Evolutionary conservation across 331 rosid species (phyloP).

Genomic region (Rosa hybrid): DNA sequence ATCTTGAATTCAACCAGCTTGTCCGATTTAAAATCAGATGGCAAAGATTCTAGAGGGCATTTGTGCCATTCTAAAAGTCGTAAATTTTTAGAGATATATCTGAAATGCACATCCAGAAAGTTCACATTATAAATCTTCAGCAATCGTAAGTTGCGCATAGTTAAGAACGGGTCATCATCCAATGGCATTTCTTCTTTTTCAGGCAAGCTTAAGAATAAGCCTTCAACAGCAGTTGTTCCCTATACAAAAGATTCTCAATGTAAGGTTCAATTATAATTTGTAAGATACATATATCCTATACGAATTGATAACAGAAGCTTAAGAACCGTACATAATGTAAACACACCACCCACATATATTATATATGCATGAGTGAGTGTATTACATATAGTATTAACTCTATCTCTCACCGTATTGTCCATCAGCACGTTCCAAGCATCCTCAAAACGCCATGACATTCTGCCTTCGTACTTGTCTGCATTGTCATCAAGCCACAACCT

Average conservation of each 20-base stretch:
- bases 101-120: not conserved
- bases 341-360: not conserved
- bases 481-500: slow-evolving; percentile 9
- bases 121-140: slow-evolving; percentile 3
- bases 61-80: slow-evolving; percentile 10
- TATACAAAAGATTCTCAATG: not conserved
- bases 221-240: not conserved
- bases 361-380: not conserved
- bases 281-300: no score
- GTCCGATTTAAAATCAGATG: not conserved
- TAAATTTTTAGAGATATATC: not conserved
- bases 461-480: not conserved
- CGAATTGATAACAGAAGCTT: not conserved
- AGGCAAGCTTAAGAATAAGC: not conserved
- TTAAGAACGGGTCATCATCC: not conserved
- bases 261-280: not conserved
- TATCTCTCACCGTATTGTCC: not conserved
- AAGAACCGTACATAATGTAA: not conserved
- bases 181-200: not conserved
- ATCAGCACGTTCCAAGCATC: not conserved
- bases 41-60: not conserved
- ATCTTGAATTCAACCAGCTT: slow-evolving; percentile 1
- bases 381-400: not conserved
- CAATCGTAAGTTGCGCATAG: not conserved
- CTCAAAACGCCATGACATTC: not conserved